Base-by-base conservation (phyloP, 495 filamentous ascomycete genomes). In the Cryomyces antarcticus region DNA sequence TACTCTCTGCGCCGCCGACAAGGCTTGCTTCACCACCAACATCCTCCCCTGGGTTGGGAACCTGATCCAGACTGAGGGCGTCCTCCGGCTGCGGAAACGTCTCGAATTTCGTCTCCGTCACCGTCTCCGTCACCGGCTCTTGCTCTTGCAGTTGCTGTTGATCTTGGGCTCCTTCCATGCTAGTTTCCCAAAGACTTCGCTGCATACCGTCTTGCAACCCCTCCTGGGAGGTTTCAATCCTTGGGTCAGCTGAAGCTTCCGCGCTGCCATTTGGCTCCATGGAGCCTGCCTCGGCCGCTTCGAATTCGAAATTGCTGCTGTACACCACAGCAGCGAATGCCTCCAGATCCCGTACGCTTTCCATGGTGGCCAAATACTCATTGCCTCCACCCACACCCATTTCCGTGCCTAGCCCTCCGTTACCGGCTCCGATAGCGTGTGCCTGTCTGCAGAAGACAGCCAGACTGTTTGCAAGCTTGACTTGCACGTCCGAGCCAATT, bases 251-350 rank as follows among this genome's bases (percentile, higher is more conserved):
- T 10, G 36, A 28, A 27, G 7, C 12, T 37, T 24, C n/a, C 11
- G 37, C 39, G 13, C 31, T 17, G 46, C 7, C 47, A 48, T 34
- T 49, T 47, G 6, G 52, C 49, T 30, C 59, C 35, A 38, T 47
- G 33, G 28, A 44, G 5, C 37, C 53, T 0, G 55, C 60, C 28
- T 63, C 62, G 30, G 66, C 53, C 6, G 68, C 57, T 41, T 72
- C 74, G 39, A 80, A 74, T 53, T 93, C 82, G 46, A 80, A 94
- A 59, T 94, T 93, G 40, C 80, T 87, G 46, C 79, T 85, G 56
- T 94, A 96, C 29, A 96, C 82, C 6, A 95, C 79, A 1, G 89
- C 88, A 4, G 88, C 82, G 50, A 96, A 95, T 0, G 82, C 87
- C 52, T 92, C 83, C n/a, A 96, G 65, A 48, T 95, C 85, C 9